phyloP scores from a whole-genome alignment of 345 rosid genomes.

The Syzygium grande region DNA sequence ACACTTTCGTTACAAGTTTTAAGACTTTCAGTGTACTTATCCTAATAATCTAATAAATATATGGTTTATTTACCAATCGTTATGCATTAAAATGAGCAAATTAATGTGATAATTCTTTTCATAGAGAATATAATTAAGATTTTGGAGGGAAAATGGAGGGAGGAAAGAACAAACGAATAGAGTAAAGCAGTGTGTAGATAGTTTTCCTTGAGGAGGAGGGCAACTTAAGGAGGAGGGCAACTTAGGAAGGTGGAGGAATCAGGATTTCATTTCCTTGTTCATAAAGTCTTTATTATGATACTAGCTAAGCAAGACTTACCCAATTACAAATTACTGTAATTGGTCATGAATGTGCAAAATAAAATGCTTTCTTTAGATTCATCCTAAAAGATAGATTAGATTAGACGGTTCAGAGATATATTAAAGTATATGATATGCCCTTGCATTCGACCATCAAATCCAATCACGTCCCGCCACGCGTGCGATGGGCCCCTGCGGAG shows the following conservation, averaged over 20 bases:
- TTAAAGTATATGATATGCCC: fast-evolving
- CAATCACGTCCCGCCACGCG: neutral
- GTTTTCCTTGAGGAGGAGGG: too few relatives aligned
- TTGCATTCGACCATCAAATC: neutral
- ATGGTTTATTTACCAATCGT: neutral
- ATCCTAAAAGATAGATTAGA: neutral
- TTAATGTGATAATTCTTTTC: neutral
- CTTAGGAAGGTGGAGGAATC: neutral
- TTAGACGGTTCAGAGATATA: neutral
- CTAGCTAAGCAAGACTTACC: neutral
- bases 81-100: neutral
- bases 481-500: neutral
- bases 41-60: neutral
- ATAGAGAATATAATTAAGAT: neutral
- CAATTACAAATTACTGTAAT: neutral
- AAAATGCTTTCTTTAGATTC: neutral
- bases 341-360: neutral
- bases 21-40: too few relatives aligned
- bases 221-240: neutral
- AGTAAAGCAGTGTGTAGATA: neutral
- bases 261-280: neutral
- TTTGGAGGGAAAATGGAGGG: neutral
- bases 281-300: neutral
- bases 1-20: too few relatives aligned
- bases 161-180: neutral